Base-by-base conservation (phyloP, 2,329 filamentous ascomycete species). In the Alternaria dauci region DNA sequence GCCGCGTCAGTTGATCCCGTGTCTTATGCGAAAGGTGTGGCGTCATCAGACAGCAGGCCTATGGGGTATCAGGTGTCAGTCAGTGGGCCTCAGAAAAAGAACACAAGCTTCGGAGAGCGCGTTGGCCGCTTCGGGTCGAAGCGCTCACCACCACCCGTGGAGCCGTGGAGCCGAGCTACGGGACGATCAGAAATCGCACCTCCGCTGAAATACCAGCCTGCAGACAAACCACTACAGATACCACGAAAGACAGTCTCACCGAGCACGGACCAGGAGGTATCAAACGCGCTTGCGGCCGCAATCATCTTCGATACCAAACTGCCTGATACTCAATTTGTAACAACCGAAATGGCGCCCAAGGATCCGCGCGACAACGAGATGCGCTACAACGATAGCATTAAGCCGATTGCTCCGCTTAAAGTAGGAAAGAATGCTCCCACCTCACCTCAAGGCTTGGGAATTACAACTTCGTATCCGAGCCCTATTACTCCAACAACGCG, bases 141-240 rank as follows among this genome's bases (percentile, higher is more conserved):
- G 41, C 59, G 67, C 44, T 63, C 70, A 23, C 55, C 71, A 16
- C 67, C 70, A n/a, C 61, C 69, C 62, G 78, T 81, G 43, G 79
- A 82, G 54, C 81, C 88, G 58, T 93, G 91, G 91, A 89, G 88
- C 69, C 91, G 91, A 18, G 87, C 88, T 38, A 92, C 88, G 73
- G 91, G 91, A 28, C 86, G 91, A 65, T 84, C 84, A 42, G 82
- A 86, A 36, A 82, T 92, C 57, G 85, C 91, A 34, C 84, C 85
- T 44, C 88, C 90, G 4, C 84, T 92, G 38, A 84, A 82, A 71
- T 89, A 92, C 72, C 86, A 87, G 36, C 80, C 80, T 42, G 79
- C 82, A 59, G 85, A 84, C 14, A 79, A 84, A 58, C 86, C 88
- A n/a, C 77, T 90, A 42, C 84, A 79, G 61, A 80, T 90, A 56